These are phyloP conservation scores for Colletotrichum aenigma DNA, from an alignment of 2,329 filamentous ascomycete genomes.

Conservation along the genomic window DNA sequence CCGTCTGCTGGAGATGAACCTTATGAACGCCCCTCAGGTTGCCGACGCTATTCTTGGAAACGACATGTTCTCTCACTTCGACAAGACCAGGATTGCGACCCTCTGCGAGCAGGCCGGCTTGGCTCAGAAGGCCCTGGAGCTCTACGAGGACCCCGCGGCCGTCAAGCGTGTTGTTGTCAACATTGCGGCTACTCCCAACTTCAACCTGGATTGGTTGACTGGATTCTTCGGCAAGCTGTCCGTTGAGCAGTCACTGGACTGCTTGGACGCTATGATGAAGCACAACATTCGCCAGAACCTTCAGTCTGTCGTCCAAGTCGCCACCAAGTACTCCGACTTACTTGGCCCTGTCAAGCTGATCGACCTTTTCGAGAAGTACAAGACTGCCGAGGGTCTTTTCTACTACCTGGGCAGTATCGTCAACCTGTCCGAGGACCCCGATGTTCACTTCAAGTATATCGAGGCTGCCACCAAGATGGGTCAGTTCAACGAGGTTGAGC, in stretches of 20 bases:
- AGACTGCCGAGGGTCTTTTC: conserved; percentile 94
- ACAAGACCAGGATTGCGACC: conserved; percentile 85
- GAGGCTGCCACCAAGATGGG: conserved; percentile 94
- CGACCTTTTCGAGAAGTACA: conserved; percentile 95
- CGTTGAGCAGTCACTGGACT: conserved; percentile 93
- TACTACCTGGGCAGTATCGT: conserved; percentile 98
- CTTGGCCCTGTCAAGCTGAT: conserved; percentile 88
- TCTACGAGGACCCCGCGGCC: conserved; percentile 87
- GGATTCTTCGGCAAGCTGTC: conserved; percentile 94
- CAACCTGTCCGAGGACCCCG: conserved; percentile 92
- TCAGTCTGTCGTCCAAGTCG: conserved; percentile 91
- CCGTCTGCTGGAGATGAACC: conserved; percentile 95
- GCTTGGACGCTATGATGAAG: conserved; percentile 95
- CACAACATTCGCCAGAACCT: conserved; percentile 96
- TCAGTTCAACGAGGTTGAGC: conserved; percentile 94
- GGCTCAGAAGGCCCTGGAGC: conserved; percentile 85
- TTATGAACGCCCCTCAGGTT: conserved; percentile 94
- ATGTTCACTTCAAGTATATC: conserved; percentile 99
- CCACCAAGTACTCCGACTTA: conserved; percentile 97
- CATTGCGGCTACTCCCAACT: conserved; percentile 80
- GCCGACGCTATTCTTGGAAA: conserved; percentile 97
- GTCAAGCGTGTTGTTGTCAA: conserved; percentile 92
- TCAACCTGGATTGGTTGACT: conserved; percentile 89
- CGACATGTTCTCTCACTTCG: conserved; percentile 98
- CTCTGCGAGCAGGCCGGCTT: conserved; percentile 94